Evolutionary conservation across 495 filamentous ascomycete species (phyloP).

Genomic region (Chaetomium cochliodes): DNA sequence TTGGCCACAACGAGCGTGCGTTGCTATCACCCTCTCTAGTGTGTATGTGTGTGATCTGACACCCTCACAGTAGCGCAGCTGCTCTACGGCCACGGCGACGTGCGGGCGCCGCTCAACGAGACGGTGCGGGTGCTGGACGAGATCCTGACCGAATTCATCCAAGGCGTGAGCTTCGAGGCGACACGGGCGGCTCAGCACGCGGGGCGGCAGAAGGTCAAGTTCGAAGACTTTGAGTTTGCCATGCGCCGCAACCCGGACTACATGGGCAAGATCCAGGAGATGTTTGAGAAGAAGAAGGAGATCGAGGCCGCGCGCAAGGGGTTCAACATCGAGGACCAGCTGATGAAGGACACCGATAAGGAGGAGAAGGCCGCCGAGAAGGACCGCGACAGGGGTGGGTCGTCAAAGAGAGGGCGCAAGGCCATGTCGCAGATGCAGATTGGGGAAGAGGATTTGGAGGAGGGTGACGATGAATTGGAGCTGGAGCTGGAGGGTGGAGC

Average conservation of each 20-base stretch:
- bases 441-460: conserved; percentile 39
- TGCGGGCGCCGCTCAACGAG: conserved; percentile 65
- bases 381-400: conserved; percentile 5
- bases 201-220: conserved; percentile 90
- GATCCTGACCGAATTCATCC: conserved; percentile 86
- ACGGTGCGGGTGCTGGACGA: conserved; percentile 88
- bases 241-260: conserved; percentile 80
- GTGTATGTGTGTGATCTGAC: background rate
- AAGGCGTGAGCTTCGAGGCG: conserved; percentile 86
- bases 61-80: conserved; percentile 64
- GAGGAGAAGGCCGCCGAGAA: conserved; percentile 40
- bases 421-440: conserved; percentile 17
- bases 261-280: conserved; percentile 84
- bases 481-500: conserved; percentile 31
- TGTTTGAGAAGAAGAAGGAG: conserved; percentile 75
- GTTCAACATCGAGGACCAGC: conserved; percentile 51
- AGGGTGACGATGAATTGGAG: conserved; percentile 36
- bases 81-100: conserved; percentile 86
- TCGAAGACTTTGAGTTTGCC: conserved; percentile 94
- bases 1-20: conserved; percentile 71
- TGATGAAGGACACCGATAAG: conserved; percentile 43
- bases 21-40: conserved; percentile 8
- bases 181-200: conserved; percentile 76
- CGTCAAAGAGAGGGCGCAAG: conserved; percentile 11
- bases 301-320: conserved; percentile 74